Base-by-base conservation (phyloP, 257 asterid genomes). In the Lavandula angustifolia region DNA sequence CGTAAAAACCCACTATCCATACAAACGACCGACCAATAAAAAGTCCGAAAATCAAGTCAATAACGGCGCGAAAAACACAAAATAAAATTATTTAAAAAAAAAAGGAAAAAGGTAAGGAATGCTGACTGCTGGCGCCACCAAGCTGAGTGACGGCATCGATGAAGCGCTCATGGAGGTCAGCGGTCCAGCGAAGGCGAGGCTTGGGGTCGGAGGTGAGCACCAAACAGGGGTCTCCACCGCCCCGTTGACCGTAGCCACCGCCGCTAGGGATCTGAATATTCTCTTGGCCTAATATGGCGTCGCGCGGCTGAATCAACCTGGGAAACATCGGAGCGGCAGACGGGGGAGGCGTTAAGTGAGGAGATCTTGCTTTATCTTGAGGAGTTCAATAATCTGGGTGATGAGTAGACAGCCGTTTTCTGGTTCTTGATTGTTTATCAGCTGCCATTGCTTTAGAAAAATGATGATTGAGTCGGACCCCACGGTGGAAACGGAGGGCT, bases 101-200 rank as follows among this genome's bases (percentile, higher is more conserved):
- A 4, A 48, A 9, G 7, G 3, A 11, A 33, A 55, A 17, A 71
- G 61, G 61, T 41, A 56, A 46, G 43, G 73, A 74, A 71, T 56
- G 76, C 92, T 81, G 40, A 87, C 96, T 85, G 72, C 73, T 56
- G 43, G 96, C 80, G 51, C 96, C 96, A 60, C 96, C 96, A 42
- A 87, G 96, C 79, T 87, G 96, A 66, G 89, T 73, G 46, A 87
- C 96, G 76, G 94, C 94, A 47, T 87, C 96, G 60, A 87, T 82
- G 38, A 87, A 87, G 68, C 96, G 84, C 46, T 85, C 96, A 55
- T 87, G 96, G 53, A 87, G 94, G 73, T 87, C 94, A 42, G 86
- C 81, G 1, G 95, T 88, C 95, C 95, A 87, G 18, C 94, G 81
- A 16, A 87, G 94, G 54, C 95, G 88, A 50, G 95, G 94, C 62